Evolutionary conservation across 495 filamentous ascomycete genomes (phyloP).

Genomic region (Aspergillus carlsbadensis): DNA sequence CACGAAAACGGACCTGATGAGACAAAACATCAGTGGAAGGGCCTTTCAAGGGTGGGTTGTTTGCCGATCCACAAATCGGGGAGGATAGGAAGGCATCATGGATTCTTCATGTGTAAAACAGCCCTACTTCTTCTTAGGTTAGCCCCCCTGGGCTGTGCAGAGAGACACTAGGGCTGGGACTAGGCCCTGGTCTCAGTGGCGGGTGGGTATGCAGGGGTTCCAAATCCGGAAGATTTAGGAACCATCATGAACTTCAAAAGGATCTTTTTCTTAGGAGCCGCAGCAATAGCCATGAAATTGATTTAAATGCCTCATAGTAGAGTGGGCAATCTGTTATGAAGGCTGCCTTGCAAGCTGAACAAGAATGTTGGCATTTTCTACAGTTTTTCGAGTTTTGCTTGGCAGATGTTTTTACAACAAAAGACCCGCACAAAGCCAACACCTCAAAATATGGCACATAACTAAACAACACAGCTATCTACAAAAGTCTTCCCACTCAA

Average conservation of each 20-base stretch:
- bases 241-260: conserved; percentile 3
- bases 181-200: conserved; percentile 10
- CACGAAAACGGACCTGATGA: neutral
- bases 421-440: too few species aligned
- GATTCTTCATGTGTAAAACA: conserved; percentile 9
- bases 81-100: conserved; percentile 16
- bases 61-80: conserved; percentile 22
- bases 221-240: conserved; percentile 24
- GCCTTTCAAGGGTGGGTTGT: neutral
- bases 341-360: too few species aligned
- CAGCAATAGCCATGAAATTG: neutral
- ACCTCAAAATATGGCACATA: too few species aligned
- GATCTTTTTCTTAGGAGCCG: neutral
- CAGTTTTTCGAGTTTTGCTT: too few species aligned
- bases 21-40: neutral
- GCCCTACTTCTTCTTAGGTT: conserved; percentile 4
- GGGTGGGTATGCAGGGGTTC: conserved; percentile 20
- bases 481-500: too few species aligned
- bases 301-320: conserved; percentile 20
- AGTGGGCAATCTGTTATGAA: too few species aligned
- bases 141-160: conserved; percentile 11
- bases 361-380: too few species aligned
- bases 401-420: too few species aligned
- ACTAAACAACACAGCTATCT: too few species aligned
- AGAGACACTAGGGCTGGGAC: conserved; percentile 1